Base-by-base conservation (phyloP, 768 basidiomycete genomes). In the Mrakia gelida region DNA sequence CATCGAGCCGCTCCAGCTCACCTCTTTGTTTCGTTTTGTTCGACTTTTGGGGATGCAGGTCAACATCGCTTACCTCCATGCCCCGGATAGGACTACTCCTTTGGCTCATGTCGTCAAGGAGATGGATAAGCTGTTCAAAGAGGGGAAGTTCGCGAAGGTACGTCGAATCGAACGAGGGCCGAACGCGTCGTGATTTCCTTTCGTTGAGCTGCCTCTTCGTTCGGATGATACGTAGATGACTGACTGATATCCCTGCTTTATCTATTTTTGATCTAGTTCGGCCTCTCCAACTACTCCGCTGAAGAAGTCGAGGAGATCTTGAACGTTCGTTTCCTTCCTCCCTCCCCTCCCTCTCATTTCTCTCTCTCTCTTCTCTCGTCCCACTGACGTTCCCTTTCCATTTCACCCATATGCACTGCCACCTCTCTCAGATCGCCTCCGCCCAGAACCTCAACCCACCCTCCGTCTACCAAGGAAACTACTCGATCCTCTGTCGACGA, bases 401-500 rank as follows among this genome's bases (percentile, higher is more conserved):
- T n/a, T n/a, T n/a, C n/a, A n/a, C n/a, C n/a, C n/a, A n/a, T n/a
- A n/a, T n/a, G n/a, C n/a, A n/a, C n/a, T n/a, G n/a, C n/a, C 10
- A 32, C 41, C 41, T 49, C 45, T 16, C 34, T 11, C 71, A 73
- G 71, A 52, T 73, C 71, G 71, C 71, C 1, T 54, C 21, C 52
- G 32, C 52, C 30, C 73, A 72, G 56, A 0, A 13, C 38, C 38
- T 77, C 70, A 34, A 71, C 61, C 28, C 54, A 5, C 76, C 76
- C 15, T 71, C 56, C 13, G 71, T 77, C 61, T 77, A 77, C 56
- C 76, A 77, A 62, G 76, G 76, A 4, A 72, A 71, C 70, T 77
- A 77, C 76, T 28, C 21, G 43, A 54, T 59, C n/a, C 59, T 77
- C n/a, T 52, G 43, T 21, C 68, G 76, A 9, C 34, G 68, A 1